Conservation (phyloP, 192 early-diverging fungal species). For the Rhizophagus clarus region DNA sequence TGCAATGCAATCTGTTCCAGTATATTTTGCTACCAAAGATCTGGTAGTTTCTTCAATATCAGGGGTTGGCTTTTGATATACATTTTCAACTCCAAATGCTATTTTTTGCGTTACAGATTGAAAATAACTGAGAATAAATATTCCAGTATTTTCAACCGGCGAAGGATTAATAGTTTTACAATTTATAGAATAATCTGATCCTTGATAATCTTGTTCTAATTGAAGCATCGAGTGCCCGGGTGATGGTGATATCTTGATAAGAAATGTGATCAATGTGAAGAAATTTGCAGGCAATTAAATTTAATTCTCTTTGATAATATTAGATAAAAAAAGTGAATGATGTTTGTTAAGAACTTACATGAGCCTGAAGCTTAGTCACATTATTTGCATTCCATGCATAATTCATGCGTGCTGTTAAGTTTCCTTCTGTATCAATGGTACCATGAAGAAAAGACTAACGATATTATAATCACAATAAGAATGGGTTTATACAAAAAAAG, state of each 20-base stretch:
- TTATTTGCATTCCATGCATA: conserved; percentile 77
- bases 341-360: conserved; percentile 32
- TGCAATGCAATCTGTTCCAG: conserved; percentile 67
- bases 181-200: conserved; percentile 85
- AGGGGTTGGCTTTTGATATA: conserved; percentile 82
- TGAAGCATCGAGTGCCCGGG: conserved; percentile 90
- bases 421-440: conserved; percentile 91
- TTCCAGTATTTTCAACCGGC: conserved; percentile 85
- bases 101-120: conserved; percentile 86
- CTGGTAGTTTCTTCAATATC: conserved; percentile 77
- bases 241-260: conserved; percentile 55
- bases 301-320: background rate
- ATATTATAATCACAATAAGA: background rate
- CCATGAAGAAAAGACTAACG: conserved; percentile 85
- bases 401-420: conserved; percentile 79
- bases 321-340: background rate
- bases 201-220: conserved; percentile 91
- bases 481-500: background rate
- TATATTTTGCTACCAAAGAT: conserved; percentile 74
- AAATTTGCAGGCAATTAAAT: background rate
- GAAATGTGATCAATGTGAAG: background rate
- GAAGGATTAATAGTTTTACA: conserved; percentile 96
- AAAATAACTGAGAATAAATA: conserved; percentile 84
- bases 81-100: conserved; percentile 83
- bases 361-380: conserved; percentile 65